Percentiles rank a stretch among this genome's conserved stretches.
Conservation (phyloP, 257 asterid species). For the Nemophila menziesii region DNA sequence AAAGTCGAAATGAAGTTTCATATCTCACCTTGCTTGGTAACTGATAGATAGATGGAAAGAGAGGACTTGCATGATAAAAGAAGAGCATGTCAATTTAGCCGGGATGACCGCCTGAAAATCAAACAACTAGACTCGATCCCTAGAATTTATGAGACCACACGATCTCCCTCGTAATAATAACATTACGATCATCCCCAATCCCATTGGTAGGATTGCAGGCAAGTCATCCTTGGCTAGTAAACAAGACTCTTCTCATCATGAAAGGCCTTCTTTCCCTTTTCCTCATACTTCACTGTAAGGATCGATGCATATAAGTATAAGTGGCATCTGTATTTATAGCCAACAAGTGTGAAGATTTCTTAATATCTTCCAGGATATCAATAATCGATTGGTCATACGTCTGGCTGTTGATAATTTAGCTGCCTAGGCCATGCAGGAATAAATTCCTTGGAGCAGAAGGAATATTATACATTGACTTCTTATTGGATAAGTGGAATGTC, state of each 20-base stretch:
- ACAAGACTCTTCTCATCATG: background rate
- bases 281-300: background rate
- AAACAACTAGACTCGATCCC: background rate
- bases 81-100: background rate
- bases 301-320: background rate
- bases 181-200: too few relatives aligned
- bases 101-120: background rate
- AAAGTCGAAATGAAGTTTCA: too few relatives aligned
- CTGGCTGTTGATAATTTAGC: background rate
- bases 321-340: background rate
- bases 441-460: background rate
- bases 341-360: background rate
- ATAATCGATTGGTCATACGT: background rate
- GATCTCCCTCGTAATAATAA: too few relatives aligned
- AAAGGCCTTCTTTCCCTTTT: background rate
- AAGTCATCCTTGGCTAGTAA: slow-evolving; percentile 1
- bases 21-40: background rate
- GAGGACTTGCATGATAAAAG: background rate
- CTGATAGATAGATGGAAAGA: background rate
- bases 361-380: background rate
- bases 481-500: background rate
- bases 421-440: background rate
- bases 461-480: background rate
- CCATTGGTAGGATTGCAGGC: background rate
- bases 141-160: too few relatives aligned